phyloP scores from a whole-genome alignment of 1,284 basidiomycete genomes.

The Cutaneotrichosporon cavernicola region DNA sequence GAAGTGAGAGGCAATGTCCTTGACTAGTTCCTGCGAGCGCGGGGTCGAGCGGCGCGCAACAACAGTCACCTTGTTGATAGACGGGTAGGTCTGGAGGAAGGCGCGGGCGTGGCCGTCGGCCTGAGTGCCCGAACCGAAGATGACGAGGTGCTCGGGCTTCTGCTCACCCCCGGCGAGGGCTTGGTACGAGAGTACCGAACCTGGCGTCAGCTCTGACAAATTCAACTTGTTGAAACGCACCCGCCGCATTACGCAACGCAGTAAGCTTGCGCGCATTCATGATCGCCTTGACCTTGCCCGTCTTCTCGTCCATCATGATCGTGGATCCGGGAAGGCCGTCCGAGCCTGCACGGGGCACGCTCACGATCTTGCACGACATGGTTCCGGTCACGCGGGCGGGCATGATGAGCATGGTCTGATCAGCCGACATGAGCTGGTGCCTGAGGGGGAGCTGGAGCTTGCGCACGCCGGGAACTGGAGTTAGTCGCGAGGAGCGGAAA shows the following conservation, averaged over 20 bases:
- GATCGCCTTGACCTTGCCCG: constrained; percentile 66
- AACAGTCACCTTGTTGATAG: constrained; percentile 61
- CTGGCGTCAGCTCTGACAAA: constrained; percentile 50
- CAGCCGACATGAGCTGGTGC: constrained; percentile 30
- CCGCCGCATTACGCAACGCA: constrained; percentile 74
- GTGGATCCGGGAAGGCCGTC: constrained; percentile 73
- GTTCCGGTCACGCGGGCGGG: constrained; percentile 43
- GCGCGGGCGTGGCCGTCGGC: constrained; percentile 67
- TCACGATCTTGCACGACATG: constrained; percentile 68
- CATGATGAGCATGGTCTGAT: constrained; percentile 51
- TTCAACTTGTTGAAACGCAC: constrained; percentile 52
- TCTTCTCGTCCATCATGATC: constrained; percentile 68
- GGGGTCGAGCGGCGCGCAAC: constrained; percentile 64
- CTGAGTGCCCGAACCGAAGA: constrained; percentile 70
- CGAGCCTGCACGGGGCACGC: constrained; percentile 59
- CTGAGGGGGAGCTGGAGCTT: constrained; percentile 47
- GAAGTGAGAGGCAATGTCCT: constrained; percentile 54
- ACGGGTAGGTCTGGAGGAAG: constrained; percentile 61
- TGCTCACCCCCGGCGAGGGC: constrained; percentile 53
- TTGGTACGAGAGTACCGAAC: constrained; percentile 67
- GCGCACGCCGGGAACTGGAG: constrained; percentile 16
- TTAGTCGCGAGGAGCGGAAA: background rate
- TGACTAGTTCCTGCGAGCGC: constrained; percentile 57
- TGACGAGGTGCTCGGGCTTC: constrained; percentile 59
- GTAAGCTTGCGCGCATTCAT: constrained; percentile 75